phyloP scores from a whole-genome alignment of 2,329 filamentous ascomycete genomes.

The Mariannaea elegans region DNA sequence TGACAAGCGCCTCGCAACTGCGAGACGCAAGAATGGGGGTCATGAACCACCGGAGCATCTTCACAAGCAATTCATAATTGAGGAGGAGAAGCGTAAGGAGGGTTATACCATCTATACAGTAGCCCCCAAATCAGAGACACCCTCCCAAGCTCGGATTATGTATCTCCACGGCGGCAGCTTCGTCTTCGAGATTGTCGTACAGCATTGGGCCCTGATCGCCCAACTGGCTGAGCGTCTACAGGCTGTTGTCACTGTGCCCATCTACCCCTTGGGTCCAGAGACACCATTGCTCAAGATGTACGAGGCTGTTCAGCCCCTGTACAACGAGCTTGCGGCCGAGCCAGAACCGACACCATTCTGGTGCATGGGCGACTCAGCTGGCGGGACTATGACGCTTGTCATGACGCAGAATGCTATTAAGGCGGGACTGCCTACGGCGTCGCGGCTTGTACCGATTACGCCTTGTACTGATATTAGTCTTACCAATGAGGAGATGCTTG shows the following conservation, averaged over 20 bases:
- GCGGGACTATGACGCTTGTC: slow-evolving; percentile 43
- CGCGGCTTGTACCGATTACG: slow-evolving; percentile 42
- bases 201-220: slow-evolving; percentile 43
- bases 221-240: slow-evolving; percentile 41
- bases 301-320: slow-evolving; percentile 42
- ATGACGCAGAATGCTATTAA: slow-evolving; percentile 42
- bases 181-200: slow-evolving; percentile 40
- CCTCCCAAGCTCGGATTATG: slow-evolving; percentile 40
- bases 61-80: slow-evolving; percentile 38
- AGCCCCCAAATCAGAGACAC: slow-evolving; percentile 43
- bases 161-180: slow-evolving; percentile 46
- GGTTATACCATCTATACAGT: slow-evolving; percentile 40
- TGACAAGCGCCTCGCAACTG: slow-evolving; percentile 34
- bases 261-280: slow-evolving; percentile 46
- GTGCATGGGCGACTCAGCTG: slow-evolving; percentile 44
- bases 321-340: slow-evolving; percentile 43
- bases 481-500: slow-evolving; percentile 39
- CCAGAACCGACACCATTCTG: slow-evolving; percentile 42
- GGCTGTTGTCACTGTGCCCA: slow-evolving; percentile 43
- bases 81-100: slow-evolving; percentile 33
- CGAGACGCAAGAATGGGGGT: slow-evolving; percentile 29
- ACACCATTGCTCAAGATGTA: slow-evolving; percentile 44
- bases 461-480: slow-evolving; percentile 43
- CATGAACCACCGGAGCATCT: slow-evolving; percentile 36
- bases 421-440: slow-evolving; percentile 36